Evolutionary conservation across 192 early-diverging fungal genomes (phyloP).

Genomic region (Obelidium mucronatum): DNA sequence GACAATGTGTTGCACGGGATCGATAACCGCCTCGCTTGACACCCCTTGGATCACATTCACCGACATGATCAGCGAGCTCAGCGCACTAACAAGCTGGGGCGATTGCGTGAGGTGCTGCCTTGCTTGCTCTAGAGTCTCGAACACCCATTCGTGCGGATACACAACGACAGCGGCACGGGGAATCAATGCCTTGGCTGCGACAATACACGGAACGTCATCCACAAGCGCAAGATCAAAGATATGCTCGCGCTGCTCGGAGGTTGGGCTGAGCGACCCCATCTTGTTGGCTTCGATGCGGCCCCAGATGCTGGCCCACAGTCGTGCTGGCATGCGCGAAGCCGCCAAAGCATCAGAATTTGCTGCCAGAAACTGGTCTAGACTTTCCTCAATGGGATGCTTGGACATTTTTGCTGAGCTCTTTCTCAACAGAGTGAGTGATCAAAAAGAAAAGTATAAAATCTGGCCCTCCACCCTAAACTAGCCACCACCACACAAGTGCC

Average conservation of each 20-base stretch:
- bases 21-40: not conserved
- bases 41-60: conserved; percentile 17
- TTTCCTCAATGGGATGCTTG: not conserved
- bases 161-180: conserved; percentile 30
- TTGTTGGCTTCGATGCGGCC: conserved; percentile 27
- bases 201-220: not conserved
- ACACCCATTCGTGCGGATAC: conserved; percentile 26
- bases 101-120: not conserved
- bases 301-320: conserved; percentile 20
- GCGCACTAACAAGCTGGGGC: not conserved
- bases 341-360: not conserved
- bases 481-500: too few relatives aligned
- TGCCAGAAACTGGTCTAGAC: conserved; percentile 11
- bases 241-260: not conserved
- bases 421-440: too few relatives aligned
- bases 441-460: too few relatives aligned
- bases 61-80: not conserved
- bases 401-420: too few relatives aligned
- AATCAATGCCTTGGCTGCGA: conserved; percentile 1
- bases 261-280: conserved; percentile 10
- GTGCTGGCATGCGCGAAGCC: not conserved
- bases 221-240: conserved; percentile 8
- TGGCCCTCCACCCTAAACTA: too few relatives aligned
- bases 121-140: not conserved
- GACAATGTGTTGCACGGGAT: conserved; percentile 14